Evolutionary conservation across 192 early-diverging fungal species (phyloP), one percentile per base, ranked within the genome.

Genomic region (Chytriomyces hyalinus): DNA sequence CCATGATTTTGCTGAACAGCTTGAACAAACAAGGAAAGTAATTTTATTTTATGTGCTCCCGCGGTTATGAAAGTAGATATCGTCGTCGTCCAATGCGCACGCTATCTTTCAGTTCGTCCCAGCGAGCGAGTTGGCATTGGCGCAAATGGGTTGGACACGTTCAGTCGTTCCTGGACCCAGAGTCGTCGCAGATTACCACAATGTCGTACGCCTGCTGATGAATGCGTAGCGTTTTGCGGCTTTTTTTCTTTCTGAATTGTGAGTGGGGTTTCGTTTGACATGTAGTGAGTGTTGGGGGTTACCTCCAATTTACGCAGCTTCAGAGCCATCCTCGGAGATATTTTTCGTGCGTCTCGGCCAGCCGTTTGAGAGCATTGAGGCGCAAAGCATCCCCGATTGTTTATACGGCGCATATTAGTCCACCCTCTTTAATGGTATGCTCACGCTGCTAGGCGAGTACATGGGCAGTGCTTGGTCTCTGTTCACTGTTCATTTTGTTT

Each of bases 81-180:
- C 76, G 59, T 78, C 76, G 28, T 11, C 47, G 20, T 78, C 76
- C 36, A 78, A 28, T 9, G 49, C 44, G 9, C 68, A n/a, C 4
- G 66, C 76, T 57, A 78, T 61, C 15, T 73, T 69, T 78, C n/a
- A 78, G 67, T 43, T 78, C 76, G 45, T 78, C 76, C 76, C 76
- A 78, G 9, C 76, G 24, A 26, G 24, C 75, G 75, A 26, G 75
- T 77, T 6, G 3, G 13, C 15, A 24, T n/a, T 73, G 70, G 28
- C 2, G 75, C 67, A 53, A 73, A 77, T 47, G 75, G 66, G 49
- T 77, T 51, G n/a, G 36, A 20, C 43, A 36, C 36, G 36, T 2
- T 36, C 36, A 36, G 36, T 36, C 66, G 17, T 44, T 73, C 75
- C 70, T 77, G 36, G 75, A 77, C 7, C 75, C 75, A 45, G 63